Base-by-base conservation (phyloP, 306 rosid genomes). In the Glycine soja region DNA sequence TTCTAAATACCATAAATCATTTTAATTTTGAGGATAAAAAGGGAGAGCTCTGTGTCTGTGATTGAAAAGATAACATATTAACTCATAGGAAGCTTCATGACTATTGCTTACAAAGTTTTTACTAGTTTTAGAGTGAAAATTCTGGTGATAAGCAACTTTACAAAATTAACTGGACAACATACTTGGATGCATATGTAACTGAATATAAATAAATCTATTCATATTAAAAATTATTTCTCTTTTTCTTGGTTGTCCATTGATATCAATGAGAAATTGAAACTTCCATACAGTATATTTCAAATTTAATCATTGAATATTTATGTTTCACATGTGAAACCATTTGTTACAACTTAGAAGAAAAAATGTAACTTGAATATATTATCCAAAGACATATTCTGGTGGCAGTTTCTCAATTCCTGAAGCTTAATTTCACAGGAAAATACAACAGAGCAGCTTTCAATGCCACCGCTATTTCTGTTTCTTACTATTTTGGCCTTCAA, bases 391-490 rank as follows among this genome's bases (percentile, higher is more conserved):
- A 54, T 80, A 36, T 51, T 76, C 13, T 53, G 78, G 78, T 24
- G 50, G 64, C 50, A 24, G 42, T 78, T 84, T 76, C 24, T 86
- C 73, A 50, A 65, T 76, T 79, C 57, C 76, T 16, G 57, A 87
- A 67, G 70, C 84, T 68, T 86, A 18, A 74, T 85, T 76, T 70
- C 81, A 85, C 89, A 90, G 95, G 93, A 88, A 84, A 89, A 84
- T 10, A 80, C 74, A 77, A 84, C 90, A 0, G 93, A 90, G 85
- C 69, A 85, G 73, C 89, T 92, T 80, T 89, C 91, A 76, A 92
- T 92, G 97, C 93, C 97, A 68, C 89, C 89, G 12, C 75, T 90
- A 72, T 92, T 92, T 89, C 92, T 84, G 86, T 90, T 92, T 82
- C 92, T 92, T 72, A 88, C 95, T 14, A 48, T 92, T 32, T 85